Conservation (phyloP, 345 rosid genomes). For the Lepidium sativum region DNA sequence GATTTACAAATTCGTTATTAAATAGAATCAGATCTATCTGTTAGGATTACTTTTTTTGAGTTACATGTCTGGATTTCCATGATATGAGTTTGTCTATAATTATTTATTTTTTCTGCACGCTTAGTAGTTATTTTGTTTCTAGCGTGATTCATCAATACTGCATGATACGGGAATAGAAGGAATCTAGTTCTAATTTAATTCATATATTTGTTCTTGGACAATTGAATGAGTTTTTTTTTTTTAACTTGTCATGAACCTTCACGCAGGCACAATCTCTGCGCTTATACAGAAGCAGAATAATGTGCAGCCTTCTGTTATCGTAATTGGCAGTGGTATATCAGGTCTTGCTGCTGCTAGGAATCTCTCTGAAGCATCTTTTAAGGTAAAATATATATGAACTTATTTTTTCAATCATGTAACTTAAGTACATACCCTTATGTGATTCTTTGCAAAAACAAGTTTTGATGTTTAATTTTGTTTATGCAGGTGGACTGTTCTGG, state of each 20-base stretch:
- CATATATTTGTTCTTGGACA: not conserved
- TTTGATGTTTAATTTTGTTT: not conserved
- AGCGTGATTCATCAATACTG: not conserved
- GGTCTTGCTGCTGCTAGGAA: slow-evolving; percentile 80
- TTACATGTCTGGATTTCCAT: not conserved
- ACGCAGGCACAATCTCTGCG: slow-evolving; percentile 33
- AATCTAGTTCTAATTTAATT: not conserved
- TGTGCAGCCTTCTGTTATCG: slow-evolving; percentile 54
- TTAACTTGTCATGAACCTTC: not conserved
- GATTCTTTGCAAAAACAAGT: not conserved
- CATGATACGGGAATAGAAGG: not conserved
- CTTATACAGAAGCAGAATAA: slow-evolving; percentile 37
- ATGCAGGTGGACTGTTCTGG: slow-evolving; percentile 57
- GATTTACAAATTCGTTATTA: not conserved
- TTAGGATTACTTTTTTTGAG: not conserved
- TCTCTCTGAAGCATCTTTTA: slow-evolving; percentile 60
- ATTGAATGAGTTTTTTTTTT: not conserved
- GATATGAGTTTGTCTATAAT: not conserved
- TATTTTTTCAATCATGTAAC: not conserved
- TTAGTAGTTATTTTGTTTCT: not conserved
- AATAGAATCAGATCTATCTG: not conserved
- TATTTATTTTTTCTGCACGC: not conserved
- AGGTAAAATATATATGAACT: slow-evolving; percentile 29
- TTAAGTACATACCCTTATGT: not conserved
- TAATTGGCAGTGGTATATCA: slow-evolving; percentile 84